These are phyloP conservation scores for Didymella exigua DNA, from an alignment of 2,329 filamentous ascomycete species.

Conservation along the genomic window DNA sequence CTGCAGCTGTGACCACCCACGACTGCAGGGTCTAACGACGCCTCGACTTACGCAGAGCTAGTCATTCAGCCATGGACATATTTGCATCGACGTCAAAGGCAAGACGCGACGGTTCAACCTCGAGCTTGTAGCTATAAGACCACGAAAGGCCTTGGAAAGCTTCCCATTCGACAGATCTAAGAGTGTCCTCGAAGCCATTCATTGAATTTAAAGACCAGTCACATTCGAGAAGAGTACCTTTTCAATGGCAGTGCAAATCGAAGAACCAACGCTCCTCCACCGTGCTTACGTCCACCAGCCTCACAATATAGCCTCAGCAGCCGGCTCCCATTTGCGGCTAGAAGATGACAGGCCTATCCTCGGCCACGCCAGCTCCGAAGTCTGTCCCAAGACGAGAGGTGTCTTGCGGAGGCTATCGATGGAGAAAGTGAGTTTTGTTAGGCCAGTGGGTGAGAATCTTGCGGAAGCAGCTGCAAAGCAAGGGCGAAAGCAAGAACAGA, in stretches of 20 bases:
- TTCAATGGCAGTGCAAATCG: background rate
- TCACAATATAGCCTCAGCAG: background rate
- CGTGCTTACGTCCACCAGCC: background rate
- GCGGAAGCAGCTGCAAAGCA: background rate
- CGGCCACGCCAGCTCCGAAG: background rate
- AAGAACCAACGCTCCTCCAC: background rate
- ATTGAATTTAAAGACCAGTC: no score
- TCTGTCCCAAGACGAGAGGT: background rate
- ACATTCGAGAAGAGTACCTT: no score
- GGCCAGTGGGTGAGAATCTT: background rate
- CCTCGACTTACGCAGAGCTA: background rate
- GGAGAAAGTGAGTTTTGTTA: background rate
- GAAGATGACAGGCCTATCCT: background rate
- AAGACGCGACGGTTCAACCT: background rate
- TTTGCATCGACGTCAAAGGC: no score
- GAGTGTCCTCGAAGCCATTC: no score
- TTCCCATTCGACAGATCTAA: no score
- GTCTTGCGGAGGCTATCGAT: background rate
- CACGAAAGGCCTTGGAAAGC: background rate
- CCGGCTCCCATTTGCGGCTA: background rate
- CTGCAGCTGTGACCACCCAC: constrained; percentile 6
- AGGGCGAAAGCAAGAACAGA: background rate
- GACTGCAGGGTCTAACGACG: background rate
- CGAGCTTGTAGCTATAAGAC: background rate
- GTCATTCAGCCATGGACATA: no score